phyloP scores from a whole-genome alignment of 129 eudicot genomes.

The Centella asiatica region DNA sequence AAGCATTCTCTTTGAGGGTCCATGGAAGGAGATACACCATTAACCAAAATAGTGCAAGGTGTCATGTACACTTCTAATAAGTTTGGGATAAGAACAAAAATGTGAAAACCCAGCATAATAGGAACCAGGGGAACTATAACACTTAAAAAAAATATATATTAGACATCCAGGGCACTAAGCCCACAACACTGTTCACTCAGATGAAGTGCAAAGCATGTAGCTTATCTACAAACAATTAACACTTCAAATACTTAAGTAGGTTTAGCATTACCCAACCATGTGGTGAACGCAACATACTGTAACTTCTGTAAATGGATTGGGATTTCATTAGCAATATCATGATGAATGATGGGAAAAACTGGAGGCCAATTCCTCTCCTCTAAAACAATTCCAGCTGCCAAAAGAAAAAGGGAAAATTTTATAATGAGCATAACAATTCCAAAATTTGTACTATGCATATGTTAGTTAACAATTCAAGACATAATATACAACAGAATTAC shows the following conservation, averaged over 20 bases:
- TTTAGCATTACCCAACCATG: conserved; percentile 65
- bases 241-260: not conserved
- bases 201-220: not conserved
- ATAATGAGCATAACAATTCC: conserved; percentile 7
- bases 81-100: not conserved
- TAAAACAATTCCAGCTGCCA: conserved; percentile 85
- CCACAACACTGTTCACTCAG: not conserved
- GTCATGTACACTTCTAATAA: not conserved
- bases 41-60: not conserved
- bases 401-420: conserved; percentile 6
- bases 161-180: not conserved
- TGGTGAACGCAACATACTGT: conserved; percentile 88
- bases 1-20: no score
- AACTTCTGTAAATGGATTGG: conserved; percentile 85
- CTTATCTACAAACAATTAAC: not conserved
- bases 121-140: not conserved
- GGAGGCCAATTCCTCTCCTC: conserved; percentile 98
- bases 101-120: not conserved
- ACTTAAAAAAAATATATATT: not conserved
- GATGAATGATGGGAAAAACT: conserved; percentile 82
- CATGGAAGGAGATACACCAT: not conserved
- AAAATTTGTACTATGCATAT: not conserved
- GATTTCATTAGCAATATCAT: conserved; percentile 78
- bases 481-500: conserved; percentile 25
- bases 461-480: not conserved